These are phyloP conservation scores for Aspergillus nidulans DNA, from an alignment of 495 filamentous ascomycete species.

Conservation along the genomic window DNA sequence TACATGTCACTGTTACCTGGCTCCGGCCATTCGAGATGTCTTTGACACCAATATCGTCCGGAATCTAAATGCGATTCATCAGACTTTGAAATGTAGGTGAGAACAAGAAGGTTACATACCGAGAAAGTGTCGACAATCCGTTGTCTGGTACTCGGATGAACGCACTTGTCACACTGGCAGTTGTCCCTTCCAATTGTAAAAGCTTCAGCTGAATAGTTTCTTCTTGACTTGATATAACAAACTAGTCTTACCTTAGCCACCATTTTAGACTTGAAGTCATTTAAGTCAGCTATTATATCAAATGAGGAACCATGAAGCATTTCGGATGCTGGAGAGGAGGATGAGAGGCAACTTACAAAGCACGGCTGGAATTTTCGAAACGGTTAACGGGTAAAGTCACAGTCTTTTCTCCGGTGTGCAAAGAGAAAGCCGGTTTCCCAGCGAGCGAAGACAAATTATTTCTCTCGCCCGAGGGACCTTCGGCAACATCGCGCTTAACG, in stretches of 20 bases:
- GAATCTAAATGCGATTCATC: conserved; percentile 38
- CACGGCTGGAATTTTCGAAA: neutral
- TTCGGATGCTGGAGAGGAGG: neutral
- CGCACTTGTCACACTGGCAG: conserved; percentile 69
- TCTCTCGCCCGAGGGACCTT: too few relatives aligned
- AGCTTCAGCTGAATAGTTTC: neutral
- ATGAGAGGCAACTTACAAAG: neutral
- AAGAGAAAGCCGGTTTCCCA: too few relatives aligned
- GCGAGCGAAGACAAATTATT: too few relatives aligned
- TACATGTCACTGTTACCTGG: conserved; percentile 28
- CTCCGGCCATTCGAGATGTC: conserved; percentile 11
- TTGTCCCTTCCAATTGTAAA: conserved; percentile 57
- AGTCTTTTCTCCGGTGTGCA: neutral
- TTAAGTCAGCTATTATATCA: conserved; percentile 3
- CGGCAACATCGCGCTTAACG: neutral
- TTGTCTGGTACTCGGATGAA: conserved; percentile 75
- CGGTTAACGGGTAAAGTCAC: neutral
- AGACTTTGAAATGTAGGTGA: conserved; percentile 7
- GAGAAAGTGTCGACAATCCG: conserved; percentile 66
- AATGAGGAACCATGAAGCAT: neutral
- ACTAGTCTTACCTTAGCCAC: conserved; percentile 17
- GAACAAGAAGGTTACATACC: conserved; percentile 36
- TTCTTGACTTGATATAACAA: neutral
- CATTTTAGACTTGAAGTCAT: conserved; percentile 10
- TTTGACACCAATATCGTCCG: conserved; percentile 44